These are phyloP conservation scores for Edaphochlamys debaryana DNA, from an alignment of 139 green algal genomes.

Conservation along the genomic window DNA sequence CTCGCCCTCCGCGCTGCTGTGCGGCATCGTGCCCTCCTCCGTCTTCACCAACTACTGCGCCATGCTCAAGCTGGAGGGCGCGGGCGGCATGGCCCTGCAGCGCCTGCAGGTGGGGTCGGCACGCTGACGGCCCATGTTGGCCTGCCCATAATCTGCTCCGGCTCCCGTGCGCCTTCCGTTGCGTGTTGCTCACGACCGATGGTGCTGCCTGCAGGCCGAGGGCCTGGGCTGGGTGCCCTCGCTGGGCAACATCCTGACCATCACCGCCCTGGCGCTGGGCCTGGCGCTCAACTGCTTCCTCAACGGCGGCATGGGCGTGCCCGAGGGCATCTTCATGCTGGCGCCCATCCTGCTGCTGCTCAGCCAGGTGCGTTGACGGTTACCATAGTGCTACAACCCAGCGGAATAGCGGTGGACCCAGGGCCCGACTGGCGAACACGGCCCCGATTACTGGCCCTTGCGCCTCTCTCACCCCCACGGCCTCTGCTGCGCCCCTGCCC, in stretches of 20 bases:
- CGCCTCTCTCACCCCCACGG: too few species aligned
- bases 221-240: conserved; percentile 84
- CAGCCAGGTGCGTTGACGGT: conserved; percentile 40
- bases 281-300: conserved; percentile 75
- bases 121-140: too few species aligned
- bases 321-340: conserved; percentile 77
- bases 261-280: conserved; percentile 76
- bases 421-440: too few species aligned
- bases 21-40: conserved; percentile 52
- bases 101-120: too few species aligned
- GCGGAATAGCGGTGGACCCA: too few species aligned
- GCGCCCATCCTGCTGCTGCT: conserved; percentile 88
- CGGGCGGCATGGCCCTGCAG: conserved; percentile 56
- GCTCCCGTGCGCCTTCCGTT: too few species aligned
- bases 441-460: too few species aligned
- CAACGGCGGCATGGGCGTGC: conserved; percentile 32
- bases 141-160: too few species aligned
- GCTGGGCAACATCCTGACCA: conserved; percentile 80
- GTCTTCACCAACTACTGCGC: conserved; percentile 38
- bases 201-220: too few species aligned
- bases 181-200: too few species aligned
- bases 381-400: too few species aligned
- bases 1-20: conserved; percentile 57
- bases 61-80: conserved; percentile 59
- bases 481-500: too few species aligned